These are phyloP conservation scores for Amyloporia xantha DNA, from an alignment of 768 basidiomycete species.

Conservation along the genomic window DNA sequence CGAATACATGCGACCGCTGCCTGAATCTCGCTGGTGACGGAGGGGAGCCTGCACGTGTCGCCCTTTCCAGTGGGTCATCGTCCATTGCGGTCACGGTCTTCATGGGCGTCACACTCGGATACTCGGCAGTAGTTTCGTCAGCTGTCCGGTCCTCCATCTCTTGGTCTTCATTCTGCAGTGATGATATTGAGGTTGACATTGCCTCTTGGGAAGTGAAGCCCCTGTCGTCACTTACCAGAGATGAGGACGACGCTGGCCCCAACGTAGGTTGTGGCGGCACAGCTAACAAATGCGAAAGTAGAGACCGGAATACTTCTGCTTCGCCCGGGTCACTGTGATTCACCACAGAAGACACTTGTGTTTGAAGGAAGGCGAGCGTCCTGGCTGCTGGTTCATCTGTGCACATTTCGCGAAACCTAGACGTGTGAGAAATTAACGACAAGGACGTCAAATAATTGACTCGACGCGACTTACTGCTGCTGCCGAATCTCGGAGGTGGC, in stretches of 20 bases:
- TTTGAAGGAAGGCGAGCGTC: slow-evolving; percentile 67
- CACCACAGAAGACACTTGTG: slow-evolving; percentile 62
- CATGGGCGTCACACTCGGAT: neutral
- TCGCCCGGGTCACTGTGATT: slow-evolving; percentile 61
- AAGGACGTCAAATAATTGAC: neutral
- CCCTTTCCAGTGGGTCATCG: slow-evolving; percentile 22
- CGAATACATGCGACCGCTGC: slow-evolving; percentile 67
- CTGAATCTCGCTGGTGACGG: slow-evolving; percentile 45
- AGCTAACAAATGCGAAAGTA: slow-evolving; percentile 58
- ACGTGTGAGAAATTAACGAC: no score
- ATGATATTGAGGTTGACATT: no score
- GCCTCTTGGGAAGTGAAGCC: no score
- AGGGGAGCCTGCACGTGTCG: slow-evolving; percentile 14
- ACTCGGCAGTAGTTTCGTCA: neutral
- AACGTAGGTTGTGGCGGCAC: neutral
- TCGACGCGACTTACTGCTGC: slow-evolving; percentile 51
- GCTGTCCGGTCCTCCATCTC: slow-evolving; percentile 1
- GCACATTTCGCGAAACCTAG: slow-evolving; percentile 86
- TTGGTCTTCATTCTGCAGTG: neutral
- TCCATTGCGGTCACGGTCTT: slow-evolving; percentile 13
- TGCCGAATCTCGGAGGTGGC: slow-evolving; percentile 59
- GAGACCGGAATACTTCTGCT: slow-evolving; percentile 52
- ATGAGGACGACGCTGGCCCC: no score
- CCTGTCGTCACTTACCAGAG: no score
- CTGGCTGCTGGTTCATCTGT: slow-evolving; percentile 52